phyloP scores from a whole-genome alignment of 2,329 filamentous ascomycete genomes.

The Exophiala mesophila region DNA sequence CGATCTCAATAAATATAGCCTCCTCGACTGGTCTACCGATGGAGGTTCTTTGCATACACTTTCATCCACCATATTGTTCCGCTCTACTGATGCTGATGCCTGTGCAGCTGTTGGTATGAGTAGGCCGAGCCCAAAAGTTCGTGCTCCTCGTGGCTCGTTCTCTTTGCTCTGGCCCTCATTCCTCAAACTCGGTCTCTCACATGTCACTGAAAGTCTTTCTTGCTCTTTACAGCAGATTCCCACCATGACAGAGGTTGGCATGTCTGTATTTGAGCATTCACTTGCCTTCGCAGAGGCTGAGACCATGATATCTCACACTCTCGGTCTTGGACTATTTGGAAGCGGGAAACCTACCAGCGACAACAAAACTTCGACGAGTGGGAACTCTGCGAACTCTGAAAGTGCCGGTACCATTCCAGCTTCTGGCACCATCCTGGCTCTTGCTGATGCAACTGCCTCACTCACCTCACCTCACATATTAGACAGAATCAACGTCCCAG shows the following conservation, averaged over 20 bases:
- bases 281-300: slow-evolving; percentile 95
- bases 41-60: slow-evolving; percentile 67
- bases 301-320: slow-evolving; percentile 73
- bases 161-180: slow-evolving; percentile 56
- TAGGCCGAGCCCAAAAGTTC: slow-evolving; percentile 46
- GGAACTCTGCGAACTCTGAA: slow-evolving; percentile 40
- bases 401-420: slow-evolving; percentile 35
- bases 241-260: slow-evolving; percentile 79
- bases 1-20: slow-evolving; percentile 58
- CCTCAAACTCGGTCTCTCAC: slow-evolving; percentile 58
- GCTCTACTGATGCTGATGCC: slow-evolving; percentile 67
- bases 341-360: slow-evolving; percentile 35
- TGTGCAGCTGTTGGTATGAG: slow-evolving; percentile 73
- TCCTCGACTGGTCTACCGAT: slow-evolving; percentile 65
- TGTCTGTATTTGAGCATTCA: slow-evolving; percentile 95
- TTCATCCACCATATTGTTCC: slow-evolving; percentile 67
- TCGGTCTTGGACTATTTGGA: slow-evolving; percentile 65
- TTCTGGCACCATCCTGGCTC: slow-evolving; percentile 34
- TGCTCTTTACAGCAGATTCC: slow-evolving; percentile 81
- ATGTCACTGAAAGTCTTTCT: slow-evolving; percentile 82
- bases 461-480: slow-evolving; percentile 55
- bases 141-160: slow-evolving; percentile 69
- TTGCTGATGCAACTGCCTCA: slow-evolving; percentile 27
- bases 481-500: slow-evolving; percentile 76
- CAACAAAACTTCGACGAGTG: slow-evolving; percentile 7